Conservation (phyloP, 345 rosid species). For the Pistacia integerrima region DNA sequence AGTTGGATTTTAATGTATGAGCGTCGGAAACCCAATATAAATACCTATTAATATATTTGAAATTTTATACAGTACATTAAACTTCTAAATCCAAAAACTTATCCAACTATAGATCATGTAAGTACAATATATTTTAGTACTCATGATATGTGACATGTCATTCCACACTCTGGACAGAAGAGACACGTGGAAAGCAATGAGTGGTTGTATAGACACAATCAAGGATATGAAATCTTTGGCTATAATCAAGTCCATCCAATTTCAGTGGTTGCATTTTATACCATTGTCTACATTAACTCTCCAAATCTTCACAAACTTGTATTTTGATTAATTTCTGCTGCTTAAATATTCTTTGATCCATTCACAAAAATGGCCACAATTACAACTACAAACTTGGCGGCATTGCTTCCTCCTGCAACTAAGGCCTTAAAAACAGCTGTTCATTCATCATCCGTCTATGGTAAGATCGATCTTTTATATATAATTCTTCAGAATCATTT, state of each 20-base stretch:
- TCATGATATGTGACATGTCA: too few relatives aligned
- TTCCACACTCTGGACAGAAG: neutral
- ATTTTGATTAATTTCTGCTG: neutral
- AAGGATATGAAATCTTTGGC: slow-evolving; percentile 39
- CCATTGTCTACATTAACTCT: neutral
- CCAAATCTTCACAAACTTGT: too few relatives aligned
- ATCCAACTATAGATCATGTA: too few relatives aligned
- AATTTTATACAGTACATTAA: too few relatives aligned
- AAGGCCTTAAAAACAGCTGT: slow-evolving; percentile 21
- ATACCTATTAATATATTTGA: too few relatives aligned
- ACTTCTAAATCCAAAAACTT: too few relatives aligned
- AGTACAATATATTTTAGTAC: too few relatives aligned
- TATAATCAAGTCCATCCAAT: slow-evolving; percentile 14
- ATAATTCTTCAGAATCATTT: too few relatives aligned
- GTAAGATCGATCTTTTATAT: slow-evolving; percentile 25
- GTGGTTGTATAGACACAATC: slow-evolving; percentile 33
- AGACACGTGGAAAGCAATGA: slow-evolving; percentile 42
- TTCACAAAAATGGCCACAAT: slow-evolving; percentile 43
- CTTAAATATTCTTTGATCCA: neutral
- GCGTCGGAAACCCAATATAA: neutral
- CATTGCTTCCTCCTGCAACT: slow-evolving; percentile 20
- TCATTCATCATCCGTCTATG: slow-evolving; percentile 39
- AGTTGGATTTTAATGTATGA: too few relatives aligned
- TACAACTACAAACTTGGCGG: slow-evolving; percentile 28
- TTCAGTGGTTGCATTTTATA: neutral